Evolutionary conservation across 768 basidiomycete genomes (phyloP).

Genomic region (Boletus edulis): DNA sequence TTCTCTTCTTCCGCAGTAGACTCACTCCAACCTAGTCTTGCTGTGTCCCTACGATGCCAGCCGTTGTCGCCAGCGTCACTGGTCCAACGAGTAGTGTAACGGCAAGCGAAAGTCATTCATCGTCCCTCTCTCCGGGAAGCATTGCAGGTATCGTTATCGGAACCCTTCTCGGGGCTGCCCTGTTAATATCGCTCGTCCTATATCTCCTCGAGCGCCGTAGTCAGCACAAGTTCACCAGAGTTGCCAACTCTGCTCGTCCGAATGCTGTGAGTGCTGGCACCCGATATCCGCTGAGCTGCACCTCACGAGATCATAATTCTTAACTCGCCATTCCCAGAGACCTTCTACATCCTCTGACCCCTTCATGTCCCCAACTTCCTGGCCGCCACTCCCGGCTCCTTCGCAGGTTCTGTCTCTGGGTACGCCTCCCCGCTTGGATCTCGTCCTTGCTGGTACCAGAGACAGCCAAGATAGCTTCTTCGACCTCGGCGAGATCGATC

Average conservation of each 20-base stretch:
- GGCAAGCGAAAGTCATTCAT: not conserved
- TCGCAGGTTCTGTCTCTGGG: not conserved
- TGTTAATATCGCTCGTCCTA: slow-evolving; percentile 11
- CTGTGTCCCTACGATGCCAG: slow-evolving; percentile 8
- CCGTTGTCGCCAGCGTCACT: slow-evolving; percentile 9
- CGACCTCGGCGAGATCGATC: slow-evolving; percentile 5
- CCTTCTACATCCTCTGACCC: slow-evolving; percentile 24
- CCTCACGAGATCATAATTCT: not conserved
- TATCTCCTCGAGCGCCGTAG: slow-evolving; percentile 11
- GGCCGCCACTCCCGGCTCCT: slow-evolving; percentile 3
- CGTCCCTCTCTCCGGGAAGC: slow-evolving; percentile 6
- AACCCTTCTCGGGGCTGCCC: slow-evolving; percentile 7
- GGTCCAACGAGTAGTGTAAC: not conserved
- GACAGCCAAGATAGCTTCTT: not conserved
- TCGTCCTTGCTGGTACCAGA: not conserved
- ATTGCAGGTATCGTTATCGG: slow-evolving; percentile 25
- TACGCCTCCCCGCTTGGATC: not conserved
- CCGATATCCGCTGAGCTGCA: not conserved
- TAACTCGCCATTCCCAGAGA: slow-evolving; percentile 7
- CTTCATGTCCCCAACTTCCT: slow-evolving; percentile 15
- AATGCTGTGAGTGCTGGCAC: not conserved
- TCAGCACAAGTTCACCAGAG: slow-evolving; percentile 14
- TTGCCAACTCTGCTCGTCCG: slow-evolving; percentile 11
- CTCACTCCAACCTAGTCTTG: no score
- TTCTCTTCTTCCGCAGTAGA: not conserved